Conservation (phyloP, 1,139 yeast genomes). For the Ogataea hybrid region DNA sequence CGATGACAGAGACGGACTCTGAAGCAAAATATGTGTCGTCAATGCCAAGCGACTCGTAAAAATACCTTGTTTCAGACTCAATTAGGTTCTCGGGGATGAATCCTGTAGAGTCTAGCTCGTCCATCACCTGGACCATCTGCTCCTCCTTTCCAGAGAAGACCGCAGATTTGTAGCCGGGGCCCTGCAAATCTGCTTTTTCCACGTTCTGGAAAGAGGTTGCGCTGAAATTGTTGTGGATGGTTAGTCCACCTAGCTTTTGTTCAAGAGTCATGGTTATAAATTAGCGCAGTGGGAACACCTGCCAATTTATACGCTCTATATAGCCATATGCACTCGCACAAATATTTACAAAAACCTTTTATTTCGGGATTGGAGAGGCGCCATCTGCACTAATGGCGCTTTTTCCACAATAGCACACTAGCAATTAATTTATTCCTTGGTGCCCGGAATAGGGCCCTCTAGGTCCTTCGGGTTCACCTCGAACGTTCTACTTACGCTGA, state of each 20-base stretch:
- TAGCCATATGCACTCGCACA: slow-evolving; percentile 1
- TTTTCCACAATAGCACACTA: neutral
- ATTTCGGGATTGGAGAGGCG: neutral
- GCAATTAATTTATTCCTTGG: neutral
- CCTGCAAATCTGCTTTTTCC: slow-evolving; percentile 28
- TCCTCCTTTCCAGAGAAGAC: slow-evolving; percentile 80
- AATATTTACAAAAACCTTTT: neutral
- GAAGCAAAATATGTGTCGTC: slow-evolving; percentile 91
- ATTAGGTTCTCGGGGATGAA: slow-evolving; percentile 86
- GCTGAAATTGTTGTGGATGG: slow-evolving; percentile 34
- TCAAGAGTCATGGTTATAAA: slow-evolving; percentile 7
- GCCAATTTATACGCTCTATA: slow-evolving; percentile 7
- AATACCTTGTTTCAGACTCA: slow-evolving; percentile 87
- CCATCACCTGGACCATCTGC: slow-evolving; percentile 81
- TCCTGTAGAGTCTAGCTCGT: slow-evolving; percentile 76
- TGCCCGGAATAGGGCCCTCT: slow-evolving; percentile 1
- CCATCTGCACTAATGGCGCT: neutral
- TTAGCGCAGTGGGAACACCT: neutral
- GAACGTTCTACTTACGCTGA: slow-evolving; percentile 61
- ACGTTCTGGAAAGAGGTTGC: slow-evolving; percentile 33
- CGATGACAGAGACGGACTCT: slow-evolving; percentile 77
- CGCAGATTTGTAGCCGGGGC: slow-evolving; percentile 65
- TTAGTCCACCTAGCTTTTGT: slow-evolving; percentile 20
- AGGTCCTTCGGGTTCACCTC: slow-evolving; percentile 49
- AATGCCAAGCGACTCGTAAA: slow-evolving; percentile 82